Conservation (phyloP, 176 grass and related monocot species). For the Aegilops bicornis region DNA sequence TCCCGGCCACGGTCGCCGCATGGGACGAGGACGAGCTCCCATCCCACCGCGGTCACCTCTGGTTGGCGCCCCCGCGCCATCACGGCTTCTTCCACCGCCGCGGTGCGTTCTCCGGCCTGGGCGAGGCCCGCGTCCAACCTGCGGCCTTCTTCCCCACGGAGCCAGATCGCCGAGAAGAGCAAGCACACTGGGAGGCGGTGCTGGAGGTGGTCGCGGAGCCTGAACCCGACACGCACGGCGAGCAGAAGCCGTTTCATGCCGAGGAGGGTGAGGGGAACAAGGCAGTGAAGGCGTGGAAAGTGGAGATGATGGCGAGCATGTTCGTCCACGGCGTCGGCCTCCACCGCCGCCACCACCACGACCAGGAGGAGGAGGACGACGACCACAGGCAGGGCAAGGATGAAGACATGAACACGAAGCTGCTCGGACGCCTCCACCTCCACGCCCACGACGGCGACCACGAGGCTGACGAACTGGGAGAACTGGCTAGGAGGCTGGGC, state of each 20-base stretch:
- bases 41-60: neutral
- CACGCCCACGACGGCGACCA: neutral
- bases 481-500: constrained; percentile 9
- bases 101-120: neutral
- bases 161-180: neutral
- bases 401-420: neutral
- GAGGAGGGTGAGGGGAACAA: neutral
- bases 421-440: neutral
- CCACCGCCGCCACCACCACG: neutral
- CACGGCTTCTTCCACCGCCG: neutral
- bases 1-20: neutral
- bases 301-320: constrained; percentile 23
- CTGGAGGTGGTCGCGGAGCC: constrained; percentile 18
- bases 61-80: neutral
- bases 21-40: neutral
- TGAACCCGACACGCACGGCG: neutral
- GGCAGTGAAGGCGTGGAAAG: constrained; percentile 17
- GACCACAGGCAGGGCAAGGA: neutral
- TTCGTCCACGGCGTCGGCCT: neutral
- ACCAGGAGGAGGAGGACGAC: neutral
- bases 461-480: constrained; percentile 19
- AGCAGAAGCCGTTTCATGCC: neutral
- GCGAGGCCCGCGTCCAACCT: neutral
- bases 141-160: neutral
- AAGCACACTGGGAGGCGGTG: neutral